Base-by-base conservation (phyloP, 163 green algal genomes). In the Chloroidium sp. region DNA sequence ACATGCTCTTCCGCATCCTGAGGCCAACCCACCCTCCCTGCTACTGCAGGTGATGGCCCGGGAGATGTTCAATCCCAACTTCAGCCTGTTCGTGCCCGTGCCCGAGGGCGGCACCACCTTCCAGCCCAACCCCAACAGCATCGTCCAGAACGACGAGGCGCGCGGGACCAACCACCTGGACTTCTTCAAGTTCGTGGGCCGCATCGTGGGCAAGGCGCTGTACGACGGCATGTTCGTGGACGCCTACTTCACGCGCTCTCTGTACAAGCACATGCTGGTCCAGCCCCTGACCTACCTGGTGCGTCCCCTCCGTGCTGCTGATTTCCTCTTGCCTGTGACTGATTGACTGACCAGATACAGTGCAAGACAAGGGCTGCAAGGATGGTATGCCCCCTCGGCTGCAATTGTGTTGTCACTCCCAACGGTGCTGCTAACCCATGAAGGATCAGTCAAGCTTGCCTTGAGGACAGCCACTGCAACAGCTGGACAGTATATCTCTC, bases 221-320 rank as follows among this genome's bases (percentile, higher is more conserved):
- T 90, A 96, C 76, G 96, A 99, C 84, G 94, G 93, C 3, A 93
- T 98, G 88, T 84, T 97, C 13, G 88, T 99, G 36, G 95, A 98
- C 82, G 95, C 92, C 59, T 94, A 98, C 91, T 99, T 99, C 92
- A 99, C 96, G 14, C 93, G 96, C 78, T 97, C 92, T 77, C 98
- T 99, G 90, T 99, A 99, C 91, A 99, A 99, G 91, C 96, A 99
- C 90, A 93, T 98, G 88, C 93, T 99, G 69, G 93, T 93, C 4
- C 82, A 88, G 79, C 89, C 90, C n/a, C 88, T 99, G 58, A 98
- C 94, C 60, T 97, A 97, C 82, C 88, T 92, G 80, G 80, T 82
- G 69, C 4, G 62, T 2, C 78, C 0, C 14, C n/a, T 57, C 10
- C 8, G 4, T 59, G 74, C 4, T 77, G 13, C 74, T 60, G 57